A percentile compares a stretch with the other conserved stretches of the same genome.
Conservation (phyloP, 148 eudicot species). For the Rheum nobile region DNA sequence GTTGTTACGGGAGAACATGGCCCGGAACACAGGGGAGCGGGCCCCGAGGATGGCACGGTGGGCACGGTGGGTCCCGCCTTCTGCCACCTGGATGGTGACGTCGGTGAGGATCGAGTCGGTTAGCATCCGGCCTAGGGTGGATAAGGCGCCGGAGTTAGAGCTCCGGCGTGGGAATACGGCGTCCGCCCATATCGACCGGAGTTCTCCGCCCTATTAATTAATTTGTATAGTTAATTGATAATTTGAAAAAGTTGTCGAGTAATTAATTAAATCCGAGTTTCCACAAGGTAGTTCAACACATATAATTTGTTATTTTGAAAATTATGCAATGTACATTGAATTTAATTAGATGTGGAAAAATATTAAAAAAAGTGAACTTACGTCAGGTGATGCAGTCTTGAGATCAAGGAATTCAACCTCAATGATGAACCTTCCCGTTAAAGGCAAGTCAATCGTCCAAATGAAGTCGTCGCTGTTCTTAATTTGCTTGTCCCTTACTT, state of each 20-base stretch:
- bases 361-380: background rate
- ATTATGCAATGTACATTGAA: background rate
- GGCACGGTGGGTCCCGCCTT: slow-evolving; percentile 48
- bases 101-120: slow-evolving; percentile 81
- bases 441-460: slow-evolving; percentile 58
- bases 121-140: slow-evolving; percentile 56
- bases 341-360: background rate
- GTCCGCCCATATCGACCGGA: slow-evolving; percentile 65
- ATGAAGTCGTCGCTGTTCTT: slow-evolving; percentile 60
- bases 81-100: slow-evolving; percentile 51
- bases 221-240: too few relatives aligned
- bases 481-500: slow-evolving; percentile 57
- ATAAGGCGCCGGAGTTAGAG: slow-evolving; percentile 42
- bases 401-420: slow-evolving; percentile 83
- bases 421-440: slow-evolving; percentile 50
- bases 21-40: slow-evolving; percentile 69
- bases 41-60: slow-evolving; percentile 86
- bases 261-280: too few relatives aligned
- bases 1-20: slow-evolving; percentile 86
- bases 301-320: too few relatives aligned
- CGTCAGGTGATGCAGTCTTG: slow-evolving; percentile 29
- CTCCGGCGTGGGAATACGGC: slow-evolving; percentile 21
- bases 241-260: too few relatives aligned
- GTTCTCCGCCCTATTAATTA: slow-evolving; percentile 48
- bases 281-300: too few relatives aligned